Evolutionary conservation across 208 protist genomes (phyloP).

Genomic region (Trypanosoma lewisi): DNA sequence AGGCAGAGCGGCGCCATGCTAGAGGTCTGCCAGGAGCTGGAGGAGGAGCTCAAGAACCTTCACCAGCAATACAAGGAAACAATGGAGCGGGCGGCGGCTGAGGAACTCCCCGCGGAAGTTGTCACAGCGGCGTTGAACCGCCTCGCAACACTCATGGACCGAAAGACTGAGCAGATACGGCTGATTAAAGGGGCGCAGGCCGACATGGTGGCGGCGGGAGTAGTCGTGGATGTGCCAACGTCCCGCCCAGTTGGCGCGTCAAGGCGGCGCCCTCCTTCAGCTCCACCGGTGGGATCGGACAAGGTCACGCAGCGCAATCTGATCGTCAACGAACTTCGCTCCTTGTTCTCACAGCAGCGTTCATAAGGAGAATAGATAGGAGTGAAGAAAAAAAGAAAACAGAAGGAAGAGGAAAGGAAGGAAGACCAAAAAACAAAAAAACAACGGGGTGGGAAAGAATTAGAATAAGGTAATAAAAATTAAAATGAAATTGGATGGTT

Average conservation of each 20-base stretch:
- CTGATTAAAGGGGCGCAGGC: constrained; percentile 56
- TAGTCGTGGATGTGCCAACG: constrained; percentile 12
- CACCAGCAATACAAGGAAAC: constrained; percentile 75
- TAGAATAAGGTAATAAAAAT: constrained; percentile 5
- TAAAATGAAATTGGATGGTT: no score
- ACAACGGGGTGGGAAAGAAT: not conserved
- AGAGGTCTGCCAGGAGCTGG: constrained; percentile 65
- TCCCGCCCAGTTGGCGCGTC: constrained; percentile 7
- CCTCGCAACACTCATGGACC: constrained; percentile 62
- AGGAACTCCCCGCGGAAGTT: constrained; percentile 56
- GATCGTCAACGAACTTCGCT: constrained; percentile 82
- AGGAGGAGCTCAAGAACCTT: constrained; percentile 63
- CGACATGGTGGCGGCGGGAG: constrained; percentile 32
- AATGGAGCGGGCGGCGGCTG: constrained; percentile 38
- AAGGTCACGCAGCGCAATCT: constrained; percentile 61
- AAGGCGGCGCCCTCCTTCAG: constrained; percentile 8
- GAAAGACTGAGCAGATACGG: constrained; percentile 79
- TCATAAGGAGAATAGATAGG: not conserved
- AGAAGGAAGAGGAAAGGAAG: not conserved
- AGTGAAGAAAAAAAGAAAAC: not conserved
- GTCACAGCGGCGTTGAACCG: constrained; percentile 51
- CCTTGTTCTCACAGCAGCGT: constrained; percentile 47
- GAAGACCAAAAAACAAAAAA: constrained; percentile 2
- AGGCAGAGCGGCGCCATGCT: constrained; percentile 28
- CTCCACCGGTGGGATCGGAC: constrained; percentile 24